These are phyloP conservation scores for Ilyonectria destructans DNA, from an alignment of 2,329 filamentous ascomycete genomes.

Conservation along the genomic window DNA sequence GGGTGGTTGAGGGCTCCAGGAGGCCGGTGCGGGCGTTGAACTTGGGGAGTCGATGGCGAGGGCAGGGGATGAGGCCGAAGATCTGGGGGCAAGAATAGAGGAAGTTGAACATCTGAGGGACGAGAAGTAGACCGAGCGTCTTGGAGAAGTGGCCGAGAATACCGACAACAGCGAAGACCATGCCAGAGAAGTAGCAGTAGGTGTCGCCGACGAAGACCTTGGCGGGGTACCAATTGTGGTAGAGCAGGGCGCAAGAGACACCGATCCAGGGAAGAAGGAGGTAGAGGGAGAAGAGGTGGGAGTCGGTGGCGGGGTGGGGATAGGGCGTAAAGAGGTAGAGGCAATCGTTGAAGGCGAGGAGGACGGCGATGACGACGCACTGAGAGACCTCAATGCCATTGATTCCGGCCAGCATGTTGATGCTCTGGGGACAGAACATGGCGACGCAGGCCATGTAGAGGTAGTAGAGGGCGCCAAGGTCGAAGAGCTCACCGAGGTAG, in stretches of 20 bases:
- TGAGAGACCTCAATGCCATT: constrained; percentile 98
- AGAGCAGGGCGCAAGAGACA: constrained; percentile 88
- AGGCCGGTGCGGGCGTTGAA: constrained; percentile 91
- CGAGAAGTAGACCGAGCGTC: constrained; percentile 89
- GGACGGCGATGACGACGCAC: constrained; percentile 88
- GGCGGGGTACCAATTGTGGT: constrained; percentile 96
- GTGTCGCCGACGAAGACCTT: constrained; percentile 98
- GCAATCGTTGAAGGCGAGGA: constrained; percentile 89
- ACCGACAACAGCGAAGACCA: constrained; percentile 98
- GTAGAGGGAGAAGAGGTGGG: constrained; percentile 96
- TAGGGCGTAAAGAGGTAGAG: constrained; percentile 89
- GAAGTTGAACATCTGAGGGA: constrained; percentile 98
- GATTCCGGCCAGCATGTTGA: constrained; percentile 99
- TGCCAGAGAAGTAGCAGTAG: constrained; percentile 99
- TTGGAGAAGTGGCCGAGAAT: constrained; percentile 99
- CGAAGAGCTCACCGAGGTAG: constrained; percentile 87
- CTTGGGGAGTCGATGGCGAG: constrained; percentile 89
- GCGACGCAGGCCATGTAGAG: constrained; percentile 96
- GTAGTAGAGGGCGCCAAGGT: constrained; percentile 91
- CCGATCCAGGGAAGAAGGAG: constrained; percentile 95
- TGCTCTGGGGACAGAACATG: constrained; percentile 98
- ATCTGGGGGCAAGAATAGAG: constrained; percentile 93
- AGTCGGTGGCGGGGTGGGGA: constrained; percentile 94
- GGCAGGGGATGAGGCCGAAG: constrained; percentile 91
- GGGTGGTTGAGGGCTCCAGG: constrained; percentile 88